Conservation (phyloP, 2,329 filamentous ascomycete genomes). For the Fusarium abutilonis region DNA sequence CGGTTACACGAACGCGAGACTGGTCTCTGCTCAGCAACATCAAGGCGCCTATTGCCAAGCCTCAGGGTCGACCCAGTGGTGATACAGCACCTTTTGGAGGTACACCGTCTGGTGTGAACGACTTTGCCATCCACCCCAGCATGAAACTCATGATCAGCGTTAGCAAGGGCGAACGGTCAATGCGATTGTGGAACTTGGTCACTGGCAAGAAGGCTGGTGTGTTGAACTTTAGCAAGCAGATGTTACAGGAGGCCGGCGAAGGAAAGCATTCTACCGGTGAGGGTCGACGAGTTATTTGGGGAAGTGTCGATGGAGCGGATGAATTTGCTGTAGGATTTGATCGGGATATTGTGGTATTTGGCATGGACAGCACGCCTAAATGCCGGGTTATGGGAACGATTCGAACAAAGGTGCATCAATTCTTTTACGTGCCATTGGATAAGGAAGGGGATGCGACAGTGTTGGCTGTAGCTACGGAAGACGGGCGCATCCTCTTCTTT, state of each 20-base stretch:
- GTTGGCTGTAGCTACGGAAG: slow-evolving; percentile 85
- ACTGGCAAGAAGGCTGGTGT: slow-evolving; percentile 96
- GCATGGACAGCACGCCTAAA: slow-evolving; percentile 84
- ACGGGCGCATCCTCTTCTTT: slow-evolving; percentile 87
- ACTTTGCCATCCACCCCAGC: slow-evolving; percentile 94
- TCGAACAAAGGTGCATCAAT: slow-evolving; percentile 83
- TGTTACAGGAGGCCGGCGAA: slow-evolving; percentile 80
- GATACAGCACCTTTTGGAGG: slow-evolving; percentile 87
- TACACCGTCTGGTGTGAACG: slow-evolving; percentile 88
- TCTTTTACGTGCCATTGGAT: slow-evolving; percentile 74
- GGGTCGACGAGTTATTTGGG: slow-evolving; percentile 84
- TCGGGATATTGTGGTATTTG: slow-evolving; percentile 83
- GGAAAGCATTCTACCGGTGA: slow-evolving; percentile 81
- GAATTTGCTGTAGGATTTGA: slow-evolving; percentile 94
- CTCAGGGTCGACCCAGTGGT: slow-evolving; percentile 81
- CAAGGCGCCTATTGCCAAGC: slow-evolving; percentile 86
- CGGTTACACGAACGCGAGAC: slow-evolving; percentile 86
- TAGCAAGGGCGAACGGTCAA: slow-evolving; percentile 86
- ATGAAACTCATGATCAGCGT: slow-evolving; percentile 97
- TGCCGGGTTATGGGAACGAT: slow-evolving; percentile 75
- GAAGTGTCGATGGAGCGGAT: slow-evolving; percentile 72
- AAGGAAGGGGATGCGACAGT: slow-evolving; percentile 55
- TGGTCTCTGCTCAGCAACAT: slow-evolving; percentile 89
- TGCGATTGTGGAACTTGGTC: slow-evolving; percentile 96
- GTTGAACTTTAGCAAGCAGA: slow-evolving; percentile 79